Base-by-base conservation (phyloP, 2,329 filamentous ascomycete species). In the Cadophora sp. region DNA sequence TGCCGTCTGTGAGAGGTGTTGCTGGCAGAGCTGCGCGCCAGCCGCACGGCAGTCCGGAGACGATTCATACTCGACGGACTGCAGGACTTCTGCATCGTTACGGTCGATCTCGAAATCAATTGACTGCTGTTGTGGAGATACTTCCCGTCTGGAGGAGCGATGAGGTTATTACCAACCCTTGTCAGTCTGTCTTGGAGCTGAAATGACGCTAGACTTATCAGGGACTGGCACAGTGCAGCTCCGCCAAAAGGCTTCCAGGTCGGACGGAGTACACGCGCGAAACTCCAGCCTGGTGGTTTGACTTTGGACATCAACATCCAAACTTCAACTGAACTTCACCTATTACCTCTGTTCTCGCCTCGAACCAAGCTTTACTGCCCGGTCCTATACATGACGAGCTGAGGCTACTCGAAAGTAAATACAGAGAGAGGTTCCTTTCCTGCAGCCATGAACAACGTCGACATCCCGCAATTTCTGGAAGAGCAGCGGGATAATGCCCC, bases 381-480 rank as follows among this genome's bases (percentile, higher is more conserved):
- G 31, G 56, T 40, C 14, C 43, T 22, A 11, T 27, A 27, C 29
- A 51, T 53, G 24, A 63, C 46, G 43, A 46, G 7, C 62, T 58
- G 62, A 53, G 24, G 3, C 16, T 19, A 24, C n/a, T 29, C 59
- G 11, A 26, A 53, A 67, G 29, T 64, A 24, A 51, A 62, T 40
- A 59, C 40, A 56, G 16, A 58, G 14, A 58, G 6, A 56, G 22
- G 9, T 51, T 46, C 29, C 60, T 31, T 60, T 48, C 27, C 34
- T 55, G 62, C 69, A 72, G 78, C 76, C 75, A 97, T 97, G 93
- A 59, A 22, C 31, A 94, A 92, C 81, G 86, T 89, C 83, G 92
- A 97, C 5, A 96, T 98, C 80, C 87, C 93, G 79, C 93, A 97
- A 80, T 97, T 98, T 83, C 91, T 99, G 73, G 89, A 90, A 70